Base-by-base conservation (phyloP, 495 filamentous ascomycete genomes). In the Aspergillus baeticus region DNA sequence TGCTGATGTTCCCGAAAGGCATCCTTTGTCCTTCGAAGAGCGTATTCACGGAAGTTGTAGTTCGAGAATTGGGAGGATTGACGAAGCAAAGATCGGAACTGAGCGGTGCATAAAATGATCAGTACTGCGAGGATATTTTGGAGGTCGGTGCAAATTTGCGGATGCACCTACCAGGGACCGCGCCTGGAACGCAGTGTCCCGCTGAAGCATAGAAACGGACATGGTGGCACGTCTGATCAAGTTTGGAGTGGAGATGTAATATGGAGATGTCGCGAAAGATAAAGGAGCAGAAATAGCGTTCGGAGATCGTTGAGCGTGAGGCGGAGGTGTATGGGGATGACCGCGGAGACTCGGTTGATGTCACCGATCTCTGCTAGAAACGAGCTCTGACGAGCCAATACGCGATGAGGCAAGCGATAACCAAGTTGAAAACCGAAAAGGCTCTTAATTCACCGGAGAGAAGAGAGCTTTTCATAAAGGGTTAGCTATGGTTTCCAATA, bases 41-140 rank as follows among this genome's bases (percentile, higher is more conserved):
- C 92, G 74, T 97, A 98, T 63, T 98, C 93, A 68, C 94, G 84
- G 81, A 96, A 98, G 72, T 97, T 98, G 80, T 96, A 98, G 58
- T 86, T 81, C 49, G 92, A 84, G 72, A 98, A 98, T 62, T 95
- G 89, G 47, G 83, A 81, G 15, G 90, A 85, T 72, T 92, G 88
- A 31, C 94, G 90, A 62, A 96, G 79, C 58, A 98, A 81, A 57
- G 92, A 92, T 43, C 95, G 93, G 76, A 95, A 97, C 91, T 97
- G 62, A 33, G 45, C 11, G n/a, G 14, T 36, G 13, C 50, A 21
- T 17, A 21, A 17, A 21, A 34, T 43, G 43, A 21, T 22, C 8
- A 17, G 39, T 51, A 36, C 15, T 41, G 26, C 31, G 15, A 0
- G 3, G 3, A 21, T 51, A 18, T 13, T 26, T 49, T 22, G 10